Base-by-base conservation (phyloP, 768 basidiomycete species). In the Agaricus subrufescens region DNA sequence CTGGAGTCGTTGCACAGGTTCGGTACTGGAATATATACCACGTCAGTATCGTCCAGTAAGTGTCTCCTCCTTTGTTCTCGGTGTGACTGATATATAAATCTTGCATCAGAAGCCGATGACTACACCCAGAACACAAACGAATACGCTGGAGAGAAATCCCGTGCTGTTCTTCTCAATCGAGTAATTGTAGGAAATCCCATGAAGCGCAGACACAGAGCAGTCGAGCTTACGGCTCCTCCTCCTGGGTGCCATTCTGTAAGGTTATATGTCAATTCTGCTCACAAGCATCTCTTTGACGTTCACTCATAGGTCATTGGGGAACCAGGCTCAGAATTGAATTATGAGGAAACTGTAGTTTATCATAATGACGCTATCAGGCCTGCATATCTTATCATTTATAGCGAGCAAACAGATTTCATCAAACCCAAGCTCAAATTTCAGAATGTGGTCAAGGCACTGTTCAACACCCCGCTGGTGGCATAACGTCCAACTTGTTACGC, bases 271-370 rank as follows among this genome's bases (percentile, higher is more conserved):
- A 15, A 51, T 25, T 4, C 58, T n/a, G 46, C 26, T 31, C 3
- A 59, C 7, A 58, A 26, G 14, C 53, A 40, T 50, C 53, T 34
- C 8, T 44, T 19, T 23, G 45, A 37, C 27, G 30, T 34, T 38
- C 40, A 7, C 37, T 38, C 40, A 7, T 55, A 86, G 85, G 73
- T 87, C 23, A 68, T 81, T 7, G 86, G 85, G 3, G 74, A 80
- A 58, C 85, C 85, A n/a, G 86, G 86, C 1, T 69, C 67, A 39
- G 82, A 84, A 63, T 68, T 87, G 48, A 87, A 86, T 63, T 86
- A 85, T 57, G 83, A 83, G 66, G 86, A 87, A 66, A 86, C 82
- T 3, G 83, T 86, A 7, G 83, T 85, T 12, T 87, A 87, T 61
- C 63, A 72, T 44, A 85, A 86, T 61, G 84, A 86, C 59, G 84